Base-by-base conservation (phyloP, 805 yeast species). In the Kazachstania africana region DNA sequence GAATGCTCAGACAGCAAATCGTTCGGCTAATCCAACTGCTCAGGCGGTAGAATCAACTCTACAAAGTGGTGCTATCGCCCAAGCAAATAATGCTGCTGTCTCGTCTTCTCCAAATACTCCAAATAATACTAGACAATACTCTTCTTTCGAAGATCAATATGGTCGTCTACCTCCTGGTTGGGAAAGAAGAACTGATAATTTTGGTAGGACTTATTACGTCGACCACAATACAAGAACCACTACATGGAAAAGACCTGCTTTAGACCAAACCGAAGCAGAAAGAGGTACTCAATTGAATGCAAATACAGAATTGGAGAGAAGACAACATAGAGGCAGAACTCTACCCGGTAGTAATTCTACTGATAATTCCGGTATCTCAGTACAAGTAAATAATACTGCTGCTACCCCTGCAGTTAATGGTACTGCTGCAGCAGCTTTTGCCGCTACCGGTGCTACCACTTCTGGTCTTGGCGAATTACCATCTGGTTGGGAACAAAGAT, bases 91-190 rank as follows among this genome's bases (percentile, higher is more conserved):
- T 27, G 34, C 35, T 10, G 34, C 56, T 16, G 28, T 36, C 4
- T 28, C 33, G 5, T 24, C 34, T 6, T 24, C 45, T n/a, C 27
- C 44, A n/a, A 17, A 38, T 12, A 32, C 32, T n/a, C 37, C 37
- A 20, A n/a, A 17, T n/a, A 16, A 8, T 10, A 23, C 26, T 12
- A 72, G 85, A 48, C 93, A 78, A 50, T 78, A 77, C 47, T 81
- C 94, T 4, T 83, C 97, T 2, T 91, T 91, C 55, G 98, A 91
- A 60, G 99, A 91, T 60, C 97, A 88, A 57, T 74, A 76, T 47
- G 99, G 99, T 26, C 70, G 95, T 52, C 67, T 91, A 44, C 99
- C 98, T 3, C 84, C 95, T 5, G 99, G 99, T 4, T 91, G 98
- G 97, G 99, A 91, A 59, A 76, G 98, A 47, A 73, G 98, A 60